Conservation (phyloP, 805 yeast species). For the Clavispora santaluciae region DNA sequence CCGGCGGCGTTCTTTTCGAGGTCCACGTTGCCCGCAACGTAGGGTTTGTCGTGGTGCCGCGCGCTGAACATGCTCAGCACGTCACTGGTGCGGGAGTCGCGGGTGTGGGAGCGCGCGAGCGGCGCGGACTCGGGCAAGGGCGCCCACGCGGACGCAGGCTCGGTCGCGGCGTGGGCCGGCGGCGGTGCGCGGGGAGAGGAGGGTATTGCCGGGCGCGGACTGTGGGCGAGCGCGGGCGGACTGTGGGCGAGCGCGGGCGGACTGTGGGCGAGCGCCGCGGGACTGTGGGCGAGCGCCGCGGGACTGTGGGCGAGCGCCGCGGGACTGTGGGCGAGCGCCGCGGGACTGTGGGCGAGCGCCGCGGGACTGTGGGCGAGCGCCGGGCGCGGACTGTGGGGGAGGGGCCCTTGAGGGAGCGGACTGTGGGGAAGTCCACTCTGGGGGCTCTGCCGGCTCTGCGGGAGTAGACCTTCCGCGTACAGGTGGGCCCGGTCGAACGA, state of each 20-base stretch:
- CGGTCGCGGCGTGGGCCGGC: neutral
- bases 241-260: neutral
- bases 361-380: too few relatives aligned
- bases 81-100: conserved; percentile 6
- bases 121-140: conserved; percentile 2
- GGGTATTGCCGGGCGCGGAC: neutral
- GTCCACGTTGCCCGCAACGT: neutral
- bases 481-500: neutral
- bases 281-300: too few relatives aligned
- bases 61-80: neutral
- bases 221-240: neutral
- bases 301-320: too few relatives aligned
- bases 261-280: neutral
- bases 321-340: too few relatives aligned
- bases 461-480: too few relatives aligned
- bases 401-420: too few relatives aligned
- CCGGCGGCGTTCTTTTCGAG: conserved; percentile 1
- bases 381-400: too few relatives aligned
- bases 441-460: too few relatives aligned
- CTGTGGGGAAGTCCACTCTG: too few relatives aligned
- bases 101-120: conserved; percentile 10
- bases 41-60: neutral
- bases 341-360: too few relatives aligned
- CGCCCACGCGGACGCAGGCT: conserved; percentile 1
- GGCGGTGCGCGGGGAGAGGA: neutral